Evolutionary conservation across 768 basidiomycete species (phyloP).

Genomic region (Lentinula boryana): DNA sequence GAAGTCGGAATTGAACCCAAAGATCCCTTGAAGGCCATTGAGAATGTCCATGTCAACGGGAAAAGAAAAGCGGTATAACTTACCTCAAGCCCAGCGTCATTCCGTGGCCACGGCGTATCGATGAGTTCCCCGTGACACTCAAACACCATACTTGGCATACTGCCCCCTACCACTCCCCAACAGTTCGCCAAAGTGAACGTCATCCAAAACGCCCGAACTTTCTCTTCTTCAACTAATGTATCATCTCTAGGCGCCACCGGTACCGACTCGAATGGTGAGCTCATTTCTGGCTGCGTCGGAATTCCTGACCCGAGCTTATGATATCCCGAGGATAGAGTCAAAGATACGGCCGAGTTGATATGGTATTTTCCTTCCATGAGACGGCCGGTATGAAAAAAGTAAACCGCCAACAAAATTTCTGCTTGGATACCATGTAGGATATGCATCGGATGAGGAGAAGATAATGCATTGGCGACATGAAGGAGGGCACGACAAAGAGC

Average conservation of each 20-base stretch:
- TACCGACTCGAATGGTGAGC: too few relatives aligned
- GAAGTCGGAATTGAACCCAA: neutral
- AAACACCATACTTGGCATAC: neutral
- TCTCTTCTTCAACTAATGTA: constrained; percentile 20
- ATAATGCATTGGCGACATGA: constrained; percentile 13
- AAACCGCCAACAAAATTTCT: constrained; percentile 34
- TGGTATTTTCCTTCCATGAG: constrained; percentile 35
- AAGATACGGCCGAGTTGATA: constrained; percentile 25
- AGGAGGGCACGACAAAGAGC: constrained; percentile 30
- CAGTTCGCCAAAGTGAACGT: constrained; percentile 26
- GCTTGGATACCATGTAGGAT: constrained; percentile 28
- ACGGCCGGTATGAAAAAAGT: constrained; percentile 35
- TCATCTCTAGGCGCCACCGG: too few relatives aligned
- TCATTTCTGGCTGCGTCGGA: too few relatives aligned
- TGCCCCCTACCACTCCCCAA: constrained; percentile 22
- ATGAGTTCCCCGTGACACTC: neutral
- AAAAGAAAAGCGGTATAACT: neutral
- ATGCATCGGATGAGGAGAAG: constrained; percentile 16
- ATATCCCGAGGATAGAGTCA: constrained; percentile 20
- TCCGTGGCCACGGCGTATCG: constrained; percentile 6
- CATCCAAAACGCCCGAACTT: constrained; percentile 35
- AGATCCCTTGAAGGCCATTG: neutral
- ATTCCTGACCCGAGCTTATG: constrained; percentile 3
- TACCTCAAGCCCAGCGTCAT: neutral
- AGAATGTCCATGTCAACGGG: neutral